Conservation (phyloP, 2,329 filamentous ascomycete species). For the Aspergillus pseudoviridinutans region DNA sequence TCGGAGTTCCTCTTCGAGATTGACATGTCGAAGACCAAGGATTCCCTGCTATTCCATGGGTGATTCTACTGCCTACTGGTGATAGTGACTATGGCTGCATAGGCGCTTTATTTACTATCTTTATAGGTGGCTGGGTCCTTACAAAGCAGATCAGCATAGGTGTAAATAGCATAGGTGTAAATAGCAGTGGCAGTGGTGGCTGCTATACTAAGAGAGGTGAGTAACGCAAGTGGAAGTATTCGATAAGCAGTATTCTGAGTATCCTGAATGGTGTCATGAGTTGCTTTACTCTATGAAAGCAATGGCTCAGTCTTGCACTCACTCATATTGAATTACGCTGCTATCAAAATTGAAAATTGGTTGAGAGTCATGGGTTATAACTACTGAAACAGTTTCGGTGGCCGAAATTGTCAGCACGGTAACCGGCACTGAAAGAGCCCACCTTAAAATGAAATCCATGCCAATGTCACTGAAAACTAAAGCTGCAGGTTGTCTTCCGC, state of each 20-base stretch:
- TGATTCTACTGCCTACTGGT: no score
- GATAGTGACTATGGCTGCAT: background rate
- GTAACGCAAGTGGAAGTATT: background rate
- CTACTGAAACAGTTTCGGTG: background rate
- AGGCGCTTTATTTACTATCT: background rate
- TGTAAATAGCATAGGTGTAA: background rate
- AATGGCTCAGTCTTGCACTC: background rate
- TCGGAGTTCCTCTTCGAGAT: no score
- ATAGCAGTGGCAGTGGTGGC: background rate
- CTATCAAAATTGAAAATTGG: background rate
- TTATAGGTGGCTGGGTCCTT: background rate
- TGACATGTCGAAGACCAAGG: no score
- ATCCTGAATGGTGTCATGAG: background rate
- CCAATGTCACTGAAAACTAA: no score
- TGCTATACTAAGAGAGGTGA: background rate
- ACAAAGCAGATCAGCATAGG: background rate
- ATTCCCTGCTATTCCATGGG: no score
- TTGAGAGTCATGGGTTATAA: background rate
- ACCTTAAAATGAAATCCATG: no score
- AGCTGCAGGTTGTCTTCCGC: no score
- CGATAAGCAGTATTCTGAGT: background rate
- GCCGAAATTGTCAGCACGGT: background rate
- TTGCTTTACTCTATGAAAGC: background rate
- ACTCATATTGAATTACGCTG: background rate
- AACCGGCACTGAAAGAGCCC: no score